Percentiles rank a stretch among this genome's conserved stretches.
Conservation (phyloP, 2,329 filamentous ascomycete species). For the Pyrenophora teres region DNA sequence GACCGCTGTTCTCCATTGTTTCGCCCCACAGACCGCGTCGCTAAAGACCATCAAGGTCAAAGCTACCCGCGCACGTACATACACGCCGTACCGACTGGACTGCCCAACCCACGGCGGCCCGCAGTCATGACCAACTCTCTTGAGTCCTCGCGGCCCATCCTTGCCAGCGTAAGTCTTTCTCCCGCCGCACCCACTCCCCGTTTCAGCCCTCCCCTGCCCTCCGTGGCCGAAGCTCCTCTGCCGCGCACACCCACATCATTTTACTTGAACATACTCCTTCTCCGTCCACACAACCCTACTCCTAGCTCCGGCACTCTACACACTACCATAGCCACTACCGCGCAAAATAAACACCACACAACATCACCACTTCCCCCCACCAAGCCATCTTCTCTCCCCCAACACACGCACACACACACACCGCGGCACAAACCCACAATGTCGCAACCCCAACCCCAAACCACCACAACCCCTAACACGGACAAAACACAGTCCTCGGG, state of each 20-base stretch:
- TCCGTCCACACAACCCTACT: conserved; percentile 4
- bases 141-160: conserved; percentile 49
- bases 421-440: conserved; percentile 7
- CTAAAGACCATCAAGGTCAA: too few species aligned
- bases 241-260: conserved; percentile 2
- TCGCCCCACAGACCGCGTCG: too few species aligned
- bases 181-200: conserved; percentile 29
- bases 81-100: neutral
- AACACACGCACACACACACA: conserved; percentile 7
- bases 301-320: conserved; percentile 2
- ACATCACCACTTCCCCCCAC: too few species aligned
- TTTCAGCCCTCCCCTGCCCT: conserved; percentile 36
- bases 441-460: conserved; percentile 17
- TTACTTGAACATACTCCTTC: neutral
- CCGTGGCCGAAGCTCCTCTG: conserved; percentile 22
- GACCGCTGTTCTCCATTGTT: neutral
- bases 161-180: conserved; percentile 46
- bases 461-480: conserved; percentile 29
- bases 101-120: conserved; percentile 7
- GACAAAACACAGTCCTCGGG: conserved; percentile 37
- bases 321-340: neutral
- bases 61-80: neutral
- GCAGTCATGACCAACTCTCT: conserved; percentile 46
- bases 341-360: too few species aligned
- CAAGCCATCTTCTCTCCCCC: too few species aligned